Evolutionary conservation across 768 basidiomycete species (phyloP).

Genomic region (Hygrocybe coccinea): DNA sequence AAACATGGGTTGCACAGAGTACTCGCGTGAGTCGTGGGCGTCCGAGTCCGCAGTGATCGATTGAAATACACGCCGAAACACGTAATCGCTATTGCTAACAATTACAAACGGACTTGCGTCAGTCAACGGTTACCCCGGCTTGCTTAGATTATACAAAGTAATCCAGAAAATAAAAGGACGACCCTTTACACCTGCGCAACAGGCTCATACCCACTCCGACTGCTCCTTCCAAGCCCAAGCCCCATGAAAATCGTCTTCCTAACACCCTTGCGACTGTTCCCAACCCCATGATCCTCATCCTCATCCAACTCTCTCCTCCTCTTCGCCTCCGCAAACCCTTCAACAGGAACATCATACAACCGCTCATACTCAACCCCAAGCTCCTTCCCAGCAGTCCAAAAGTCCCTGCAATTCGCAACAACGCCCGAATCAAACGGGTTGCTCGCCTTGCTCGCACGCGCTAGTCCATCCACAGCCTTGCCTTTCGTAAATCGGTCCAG

Average conservation of each 20-base stretch:
- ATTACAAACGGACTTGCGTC: too few relatives aligned
- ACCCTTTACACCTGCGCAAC: slow-evolving; percentile 50
- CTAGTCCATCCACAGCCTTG: slow-evolving; percentile 81
- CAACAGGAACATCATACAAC: slow-evolving; percentile 83
- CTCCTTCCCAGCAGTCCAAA: slow-evolving; percentile 84
- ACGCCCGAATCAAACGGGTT: slow-evolving; percentile 92
- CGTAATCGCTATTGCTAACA: too few relatives aligned
- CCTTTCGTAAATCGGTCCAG: slow-evolving; percentile 93
- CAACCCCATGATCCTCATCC: slow-evolving; percentile 33
- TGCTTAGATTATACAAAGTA: too few relatives aligned
- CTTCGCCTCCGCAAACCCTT: slow-evolving; percentile 79
- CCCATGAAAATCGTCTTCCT: slow-evolving; percentile 56
- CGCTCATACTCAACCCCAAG: slow-evolving; percentile 87
- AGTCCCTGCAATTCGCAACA: slow-evolving; percentile 80
- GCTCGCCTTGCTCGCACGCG: slow-evolving; percentile 63
- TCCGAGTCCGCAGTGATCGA: too few relatives aligned
- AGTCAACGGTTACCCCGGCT: too few relatives aligned
- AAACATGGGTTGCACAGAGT: too few relatives aligned
- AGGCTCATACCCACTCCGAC: slow-evolving; percentile 62
- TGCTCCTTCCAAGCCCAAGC: slow-evolving; percentile 45
- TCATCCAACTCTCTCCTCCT: slow-evolving; percentile 52
- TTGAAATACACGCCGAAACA: too few relatives aligned
- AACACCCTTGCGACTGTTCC: slow-evolving; percentile 24
- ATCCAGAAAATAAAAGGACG: too few relatives aligned
- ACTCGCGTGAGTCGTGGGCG: too few relatives aligned